Base-by-base conservation (phyloP, 768 basidiomycete genomes). In the Trametes cubensis region DNA sequence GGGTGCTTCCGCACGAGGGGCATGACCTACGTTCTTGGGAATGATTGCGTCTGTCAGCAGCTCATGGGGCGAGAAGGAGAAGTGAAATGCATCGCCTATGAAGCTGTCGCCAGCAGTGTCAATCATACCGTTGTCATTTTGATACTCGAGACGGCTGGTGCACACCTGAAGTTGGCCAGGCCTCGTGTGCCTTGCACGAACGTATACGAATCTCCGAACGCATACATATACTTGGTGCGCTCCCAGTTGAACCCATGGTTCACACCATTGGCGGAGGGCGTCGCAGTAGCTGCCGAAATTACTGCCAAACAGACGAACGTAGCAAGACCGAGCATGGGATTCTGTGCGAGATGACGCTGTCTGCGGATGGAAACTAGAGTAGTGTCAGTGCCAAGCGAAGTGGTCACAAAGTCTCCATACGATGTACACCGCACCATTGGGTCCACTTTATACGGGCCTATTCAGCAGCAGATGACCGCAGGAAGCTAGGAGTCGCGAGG, bases 201-300 rank as follows among this genome's bases (percentile, higher is more conserved):
- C 0, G 83, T 79, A 63, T 84, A 85, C 2, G 82, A 83, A 66
- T 84, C 83, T 4, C 83, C 83, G 63, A 85, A 85, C 6, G 81
- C 81, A 63, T 83, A 82, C 30, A 84, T 71, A 53, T 78, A 79
- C 69, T 76, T 71, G 25, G 78, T 78, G 6, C 65, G 58, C 44
- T 79, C 69, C 81, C 82, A 83, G 66, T 77, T 62, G 66, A 83
- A 80, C 13, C 49, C 44, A 20, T 40, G 58, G 3, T 41, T 26
- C n/a, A 21, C 26, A 14, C 17, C 41, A 6, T 13, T 13, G 38
- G 39, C 26, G 23, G 47, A 17, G 2, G 49, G 18, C 6, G 34
- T 28, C 15, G 48, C 39, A 3, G 28, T 5, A 6, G 30, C 55
- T 3, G 48, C 21, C 17, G 40, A 52, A 4, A 55, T 25, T 7